Evolutionary conservation across 2,329 filamentous ascomycete genomes (phyloP).

Genomic region (Paecilomyces niveus): DNA sequence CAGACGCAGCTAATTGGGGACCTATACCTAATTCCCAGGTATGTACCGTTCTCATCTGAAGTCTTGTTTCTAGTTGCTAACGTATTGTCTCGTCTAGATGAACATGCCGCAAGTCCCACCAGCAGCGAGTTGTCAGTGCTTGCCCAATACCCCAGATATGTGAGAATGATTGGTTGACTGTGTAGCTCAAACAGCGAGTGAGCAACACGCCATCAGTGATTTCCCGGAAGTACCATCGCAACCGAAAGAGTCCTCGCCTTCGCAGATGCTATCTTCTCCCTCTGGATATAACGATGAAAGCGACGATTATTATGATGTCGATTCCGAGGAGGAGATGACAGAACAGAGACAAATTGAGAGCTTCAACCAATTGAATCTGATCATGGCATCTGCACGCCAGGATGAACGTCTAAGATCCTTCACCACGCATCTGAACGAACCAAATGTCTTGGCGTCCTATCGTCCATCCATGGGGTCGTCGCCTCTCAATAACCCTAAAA

Average conservation of each 20-base stretch:
- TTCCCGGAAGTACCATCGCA: neutral
- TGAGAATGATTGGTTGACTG: no score
- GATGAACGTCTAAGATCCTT: constrained; percentile 44
- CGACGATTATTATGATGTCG: constrained; percentile 56
- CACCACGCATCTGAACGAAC: constrained; percentile 41
- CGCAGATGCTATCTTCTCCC: constrained; percentile 5
- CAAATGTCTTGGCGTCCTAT: constrained; percentile 55
- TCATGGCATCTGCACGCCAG: constrained; percentile 36
- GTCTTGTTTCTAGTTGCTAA: no score
- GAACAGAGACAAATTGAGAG: constrained; percentile 29
- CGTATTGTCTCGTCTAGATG: neutral
- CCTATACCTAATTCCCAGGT: neutral
- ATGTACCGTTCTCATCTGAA: no score
- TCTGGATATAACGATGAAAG: constrained; percentile 43
- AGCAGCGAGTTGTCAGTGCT: neutral
- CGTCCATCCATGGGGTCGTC: constrained; percentile 58
- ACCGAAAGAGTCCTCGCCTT: neutral
- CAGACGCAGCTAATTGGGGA: neutral
- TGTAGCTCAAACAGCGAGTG: neutral
- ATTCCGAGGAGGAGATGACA: constrained; percentile 53
- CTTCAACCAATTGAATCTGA: constrained; percentile 35
- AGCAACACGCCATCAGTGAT: neutral
- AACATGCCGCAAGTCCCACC: neutral
- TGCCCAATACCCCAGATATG: no score
- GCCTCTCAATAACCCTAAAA: constrained; percentile 72